Base-by-base conservation (phyloP, 2,329 filamentous ascomycete species). In the Cordyceps pruinosa region DNA sequence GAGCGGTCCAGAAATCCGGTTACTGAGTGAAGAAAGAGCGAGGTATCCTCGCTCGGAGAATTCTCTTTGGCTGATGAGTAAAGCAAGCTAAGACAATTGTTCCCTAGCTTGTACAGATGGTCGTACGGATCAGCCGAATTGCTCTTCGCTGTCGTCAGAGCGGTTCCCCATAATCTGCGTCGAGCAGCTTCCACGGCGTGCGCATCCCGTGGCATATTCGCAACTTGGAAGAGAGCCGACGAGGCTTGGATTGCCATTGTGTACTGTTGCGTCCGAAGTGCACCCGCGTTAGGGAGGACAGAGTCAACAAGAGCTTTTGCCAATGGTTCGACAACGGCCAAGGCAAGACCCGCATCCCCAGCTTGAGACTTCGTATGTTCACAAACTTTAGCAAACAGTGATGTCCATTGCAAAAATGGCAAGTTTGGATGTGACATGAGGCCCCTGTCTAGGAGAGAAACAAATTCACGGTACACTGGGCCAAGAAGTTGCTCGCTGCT, bases 311-410 rank as follows among this genome's bases (percentile, higher is more conserved):
- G 62, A 1, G 70, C 65, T 62, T 82, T 85, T 0, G 88, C 82
- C 4, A 94, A 65, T 1, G 87, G 87, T 60, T 95, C 90, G 39
- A 92, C 75, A 1, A 90, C 77, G 25, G 82, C 80, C 50, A 88
- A 75, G 5, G 85, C 81, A 41, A 86, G 78, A 6, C 84, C 86
- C 17, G 82, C 80, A 60, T 90, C 84, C 3, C 89, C 88, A 53
- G 81, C 81, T 61, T 90, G 84, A 13, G 77, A 73, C 19, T 76
- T 78, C 7, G 86, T 80, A 53, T 82, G 80, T 9, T 77, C 70
- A 3, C 81, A 73, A 9, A 89, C 72, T 1, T 76, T 69, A 9
- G 79, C 73, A 53, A 89, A 83, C 1, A 93, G 73, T 0, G 75
- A 68, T 26, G 74, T 66, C 81, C 81, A 84, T 7, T 73, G 66